Percentiles rank a stretch among this genome's conserved stretches.
phyloP scores from a whole-genome alignment of 768 basidiomycete species.

The Tremella yokohamensis region DNA sequence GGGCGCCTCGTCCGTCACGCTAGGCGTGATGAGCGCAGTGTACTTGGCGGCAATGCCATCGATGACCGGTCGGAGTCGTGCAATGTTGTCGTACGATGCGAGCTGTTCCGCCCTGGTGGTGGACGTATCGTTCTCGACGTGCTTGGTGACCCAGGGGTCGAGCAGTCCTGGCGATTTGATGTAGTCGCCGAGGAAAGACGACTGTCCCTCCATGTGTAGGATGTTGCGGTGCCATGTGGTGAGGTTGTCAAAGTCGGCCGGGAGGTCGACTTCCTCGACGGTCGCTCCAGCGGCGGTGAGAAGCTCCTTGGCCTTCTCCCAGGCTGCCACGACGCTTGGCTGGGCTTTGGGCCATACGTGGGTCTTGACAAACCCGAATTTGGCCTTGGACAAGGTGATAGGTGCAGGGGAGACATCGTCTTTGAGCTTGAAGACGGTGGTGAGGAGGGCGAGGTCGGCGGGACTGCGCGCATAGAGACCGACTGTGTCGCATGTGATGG shows the following conservation, averaged over 20 bases:
- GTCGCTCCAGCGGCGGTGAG: slow-evolving; percentile 31
- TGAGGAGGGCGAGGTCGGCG: slow-evolving; percentile 36
- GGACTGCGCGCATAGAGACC: slow-evolving; percentile 39
- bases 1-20: slow-evolving; percentile 32
- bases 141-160: background rate
- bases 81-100: too few relatives aligned
- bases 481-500: slow-evolving; percentile 35
- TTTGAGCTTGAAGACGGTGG: slow-evolving; percentile 23
- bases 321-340: slow-evolving; percentile 12
- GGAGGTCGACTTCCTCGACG: slow-evolving; percentile 37
- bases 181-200: slow-evolving; percentile 15
- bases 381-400: slow-evolving; percentile 19
- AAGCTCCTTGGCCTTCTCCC: slow-evolving; percentile 23
- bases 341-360: slow-evolving; percentile 13
- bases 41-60: slow-evolving; percentile 25
- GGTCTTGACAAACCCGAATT: slow-evolving; percentile 31
- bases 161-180: slow-evolving; percentile 19
- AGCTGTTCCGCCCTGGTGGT: too few relatives aligned
- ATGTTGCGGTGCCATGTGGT: slow-evolving; percentile 4
- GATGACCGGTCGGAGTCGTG: slow-evolving; percentile 14
- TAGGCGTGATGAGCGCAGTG: slow-evolving; percentile 35
- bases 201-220: background rate
- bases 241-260: slow-evolving; percentile 20
- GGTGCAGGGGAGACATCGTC: slow-evolving; percentile 20
- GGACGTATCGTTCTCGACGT: too few relatives aligned